Evolutionary conservation across 2,329 filamentous ascomycete genomes (phyloP), one percentile per base, ranked within the genome.

Genomic region (Sphaerulina musiva): DNA sequence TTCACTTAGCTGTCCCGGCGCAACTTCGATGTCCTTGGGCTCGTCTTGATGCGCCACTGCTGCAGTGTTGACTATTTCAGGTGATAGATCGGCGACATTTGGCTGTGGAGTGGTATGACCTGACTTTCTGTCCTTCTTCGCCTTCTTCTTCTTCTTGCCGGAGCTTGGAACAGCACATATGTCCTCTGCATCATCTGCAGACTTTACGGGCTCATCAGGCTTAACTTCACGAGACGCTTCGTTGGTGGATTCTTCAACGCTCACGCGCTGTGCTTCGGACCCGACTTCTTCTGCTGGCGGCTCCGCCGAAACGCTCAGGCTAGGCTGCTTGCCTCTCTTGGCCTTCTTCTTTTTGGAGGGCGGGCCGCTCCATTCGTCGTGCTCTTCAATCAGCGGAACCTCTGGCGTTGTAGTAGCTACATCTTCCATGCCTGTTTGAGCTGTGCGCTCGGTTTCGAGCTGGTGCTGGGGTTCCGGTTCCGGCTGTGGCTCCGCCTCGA

Each of bases 261-360:
- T 29, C 26, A 29, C 26, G 14, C 9, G 11, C 40, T 42, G 10
- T 14, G 38, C 38, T 20, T 39, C 20, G 14, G 26, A 10, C 38
- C 31, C 39, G 3, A 20, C 45, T 9, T 48, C 50, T 17, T 56
- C 38, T 48, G 32, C 12, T 7, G 20, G 32, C 10, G 29, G 40
- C 69, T 67, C 42, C 72, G 68, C 45, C 6, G 14, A 23, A 10
- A 31, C 34, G 34, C 39, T 45, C 17, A 58, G 50, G 26, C 17
- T 46, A 10, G 59, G 56, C 62, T 73, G 76, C 38, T 65, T 65
- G 58, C 67, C 76, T 46, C 72, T 75, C 64, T 73, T 76, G 32
- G 70, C 72, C 56, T 74, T 70, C 46, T 60, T 59, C 23, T 57
- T 55, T 47, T 62, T 57, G n/a, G 45, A 17, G 8, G 42, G 23